phyloP scores from a whole-genome alignment of 1,139 yeast species.

The Hansenula sp. region DNA sequence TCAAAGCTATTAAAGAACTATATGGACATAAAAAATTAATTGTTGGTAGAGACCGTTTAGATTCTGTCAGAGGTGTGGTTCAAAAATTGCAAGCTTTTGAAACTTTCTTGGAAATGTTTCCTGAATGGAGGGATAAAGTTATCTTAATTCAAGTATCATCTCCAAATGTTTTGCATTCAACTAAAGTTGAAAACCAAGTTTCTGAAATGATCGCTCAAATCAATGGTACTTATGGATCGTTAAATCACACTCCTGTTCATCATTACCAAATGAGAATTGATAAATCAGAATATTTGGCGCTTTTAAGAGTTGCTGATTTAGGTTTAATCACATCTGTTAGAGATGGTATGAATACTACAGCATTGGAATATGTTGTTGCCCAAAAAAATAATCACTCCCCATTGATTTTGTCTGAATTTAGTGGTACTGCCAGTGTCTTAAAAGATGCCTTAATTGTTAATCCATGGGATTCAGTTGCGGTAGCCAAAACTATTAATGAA shows the following conservation, averaged over 20 bases:
- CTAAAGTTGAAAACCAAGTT: constrained; percentile 71
- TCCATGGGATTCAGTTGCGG: constrained; percentile 96
- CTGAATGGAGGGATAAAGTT: constrained; percentile 86
- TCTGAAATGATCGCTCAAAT: constrained; percentile 74
- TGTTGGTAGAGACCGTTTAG: constrained; percentile 80
- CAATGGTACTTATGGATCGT: constrained; percentile 77
- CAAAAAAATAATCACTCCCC: constrained; percentile 76
- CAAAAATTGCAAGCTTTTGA: constrained; percentile 82
- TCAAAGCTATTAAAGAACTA: constrained; percentile 53
- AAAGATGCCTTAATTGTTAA: constrained; percentile 82
- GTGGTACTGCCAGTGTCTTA: constrained; percentile 84
- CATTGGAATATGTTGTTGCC: constrained; percentile 86
- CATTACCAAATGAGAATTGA: constrained; percentile 90
- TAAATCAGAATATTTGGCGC: constrained; percentile 84
- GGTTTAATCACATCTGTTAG: constrained; percentile 87
- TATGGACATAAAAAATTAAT: constrained; percentile 75
- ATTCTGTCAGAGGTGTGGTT: constrained; percentile 76
- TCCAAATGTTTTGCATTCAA: constrained; percentile 40
- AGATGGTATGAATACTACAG: constrained; percentile 96
- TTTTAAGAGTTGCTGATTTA: constrained; percentile 84
- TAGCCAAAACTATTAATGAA: constrained; percentile 77
- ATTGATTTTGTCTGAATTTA: constrained; percentile 82
- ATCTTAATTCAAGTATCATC: constrained; percentile 90
- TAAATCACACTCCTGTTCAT: constrained; percentile 80
- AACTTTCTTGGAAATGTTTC: constrained; percentile 80